Evolutionary conservation across 164 flowering plant species (phyloP).

Genomic region (Euptelea pleiosperma): DNA sequence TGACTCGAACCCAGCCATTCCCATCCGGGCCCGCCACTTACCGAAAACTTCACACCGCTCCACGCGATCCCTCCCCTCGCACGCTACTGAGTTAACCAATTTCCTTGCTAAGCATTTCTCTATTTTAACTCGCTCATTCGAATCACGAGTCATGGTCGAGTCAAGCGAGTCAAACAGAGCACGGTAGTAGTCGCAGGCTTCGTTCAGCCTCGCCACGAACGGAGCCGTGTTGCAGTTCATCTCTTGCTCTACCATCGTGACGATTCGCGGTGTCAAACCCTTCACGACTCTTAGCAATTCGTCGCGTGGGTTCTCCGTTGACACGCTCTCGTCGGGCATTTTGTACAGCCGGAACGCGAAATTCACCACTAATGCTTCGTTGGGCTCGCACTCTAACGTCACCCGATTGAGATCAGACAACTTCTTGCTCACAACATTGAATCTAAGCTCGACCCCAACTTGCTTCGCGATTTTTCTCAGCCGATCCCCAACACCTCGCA

Average conservation of each 20-base stretch:
- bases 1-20: slow-evolving; percentile 86
- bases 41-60: slow-evolving; percentile 91
- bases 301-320: slow-evolving; percentile 81
- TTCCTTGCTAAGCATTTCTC: slow-evolving; percentile 68
- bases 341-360: slow-evolving; percentile 58
- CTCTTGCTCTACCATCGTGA: slow-evolving; percentile 82
- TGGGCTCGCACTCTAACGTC: slow-evolving; percentile 40
- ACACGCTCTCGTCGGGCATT: slow-evolving; percentile 91
- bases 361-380: slow-evolving; percentile 72
- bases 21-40: slow-evolving; percentile 92
- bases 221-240: slow-evolving; percentile 81
- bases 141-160: slow-evolving; percentile 36
- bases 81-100: slow-evolving; percentile 62
- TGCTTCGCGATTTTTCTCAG: slow-evolving; percentile 44
- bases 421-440: slow-evolving; percentile 25
- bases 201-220: slow-evolving; percentile 53
- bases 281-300: slow-evolving; percentile 74
- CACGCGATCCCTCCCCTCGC: slow-evolving; percentile 80
- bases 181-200: slow-evolving; percentile 45
- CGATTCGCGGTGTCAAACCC: slow-evolving; percentile 51
- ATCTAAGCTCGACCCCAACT: slow-evolving; percentile 37
- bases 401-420: slow-evolving; percentile 47
- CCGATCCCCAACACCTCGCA: slow-evolving; percentile 32
- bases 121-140: slow-evolving; percentile 37
- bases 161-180: slow-evolving; percentile 76